Conservation (phyloP, 2,329 filamentous ascomycete species). For the Trichophaea hybrida region DNA sequence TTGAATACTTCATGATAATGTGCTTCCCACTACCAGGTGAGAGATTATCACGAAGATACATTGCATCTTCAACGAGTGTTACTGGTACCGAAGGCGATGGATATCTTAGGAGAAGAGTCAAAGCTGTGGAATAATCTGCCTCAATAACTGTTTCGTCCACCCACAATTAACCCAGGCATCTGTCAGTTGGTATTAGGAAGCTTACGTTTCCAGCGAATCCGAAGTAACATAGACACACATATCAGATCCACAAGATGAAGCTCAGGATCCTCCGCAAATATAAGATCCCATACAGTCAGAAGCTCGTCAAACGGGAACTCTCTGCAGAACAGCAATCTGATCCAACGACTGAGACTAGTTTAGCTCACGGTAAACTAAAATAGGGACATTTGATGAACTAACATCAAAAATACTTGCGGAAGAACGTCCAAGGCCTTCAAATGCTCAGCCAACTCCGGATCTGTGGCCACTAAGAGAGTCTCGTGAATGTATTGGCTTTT, state of each 20-base stretch:
- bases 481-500: slow-evolving; percentile 81
- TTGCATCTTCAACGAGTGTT: slow-evolving; percentile 72
- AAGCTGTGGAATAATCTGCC: slow-evolving; percentile 72
- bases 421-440: slow-evolving; percentile 72
- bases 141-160: slow-evolving; percentile 48
- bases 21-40: slow-evolving; percentile 46
- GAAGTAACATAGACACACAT: slow-evolving; percentile 85
- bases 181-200: slow-evolving; percentile 11
- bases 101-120: slow-evolving; percentile 74
- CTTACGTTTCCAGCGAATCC: slow-evolving; percentile 79
- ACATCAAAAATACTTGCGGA: slow-evolving; percentile 96
- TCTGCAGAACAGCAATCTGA: slow-evolving; percentile 78
- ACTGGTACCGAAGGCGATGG: slow-evolving; percentile 50
- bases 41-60: slow-evolving; percentile 56
- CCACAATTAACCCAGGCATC: slow-evolving; percentile 12
- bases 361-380: neutral
- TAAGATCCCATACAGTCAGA: slow-evolving; percentile 73
- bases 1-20: slow-evolving; percentile 58
- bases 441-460: slow-evolving; percentile 70
- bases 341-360: slow-evolving; percentile 55
- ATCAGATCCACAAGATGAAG: slow-evolving; percentile 74
- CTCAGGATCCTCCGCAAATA: slow-evolving; percentile 73
- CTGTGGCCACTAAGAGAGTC: slow-evolving; percentile 58
- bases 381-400: slow-evolving; percentile 28
- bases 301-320: slow-evolving; percentile 83